Evolutionary conservation across 1,139 yeast genomes (phyloP).

Genomic region (Yamadazyma diospyri): DNA sequence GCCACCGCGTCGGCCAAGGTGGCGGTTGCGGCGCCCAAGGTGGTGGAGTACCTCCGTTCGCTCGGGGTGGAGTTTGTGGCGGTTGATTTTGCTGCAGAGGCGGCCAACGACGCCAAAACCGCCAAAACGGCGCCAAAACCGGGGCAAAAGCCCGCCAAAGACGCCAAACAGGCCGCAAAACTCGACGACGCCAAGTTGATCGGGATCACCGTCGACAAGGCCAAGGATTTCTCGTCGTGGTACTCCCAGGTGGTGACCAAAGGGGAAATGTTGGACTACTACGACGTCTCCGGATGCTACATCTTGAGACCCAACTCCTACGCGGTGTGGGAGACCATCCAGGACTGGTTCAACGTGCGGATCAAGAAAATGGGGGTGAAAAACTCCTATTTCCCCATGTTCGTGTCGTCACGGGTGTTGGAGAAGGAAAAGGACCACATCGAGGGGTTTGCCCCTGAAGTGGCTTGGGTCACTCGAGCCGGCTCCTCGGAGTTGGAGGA

Average conservation of each 20-base stretch:
- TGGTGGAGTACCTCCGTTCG: slow-evolving; percentile 51
- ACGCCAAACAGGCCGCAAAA: slow-evolving; percentile 48
- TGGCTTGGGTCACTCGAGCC: slow-evolving; percentile 98
- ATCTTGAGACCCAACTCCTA: slow-evolving; percentile 96
- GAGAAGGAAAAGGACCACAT: slow-evolving; percentile 98
- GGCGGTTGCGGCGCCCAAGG: slow-evolving; percentile 49
- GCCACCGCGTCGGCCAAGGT: slow-evolving; percentile 59
- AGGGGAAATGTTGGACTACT: slow-evolving; percentile 97
- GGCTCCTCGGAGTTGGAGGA: slow-evolving; percentile 93
- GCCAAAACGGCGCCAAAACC: slow-evolving; percentile 19
- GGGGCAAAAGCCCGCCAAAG: slow-evolving; percentile 24
- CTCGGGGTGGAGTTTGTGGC: slow-evolving; percentile 53
- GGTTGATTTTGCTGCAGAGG: slow-evolving; percentile 58
- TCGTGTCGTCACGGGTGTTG: slow-evolving; percentile 85
- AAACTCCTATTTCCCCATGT: slow-evolving; percentile 98
- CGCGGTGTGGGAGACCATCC: slow-evolving; percentile 92
- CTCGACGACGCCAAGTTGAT: slow-evolving; percentile 88
- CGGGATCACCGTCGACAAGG: slow-evolving; percentile 94
- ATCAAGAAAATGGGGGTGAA: slow-evolving; percentile 89
- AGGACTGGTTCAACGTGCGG: slow-evolving; percentile 73
- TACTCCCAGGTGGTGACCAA: slow-evolving; percentile 92
- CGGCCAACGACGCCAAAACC: slow-evolving; percentile 38
- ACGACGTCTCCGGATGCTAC: slow-evolving; percentile 98
- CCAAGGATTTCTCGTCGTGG: slow-evolving; percentile 93
- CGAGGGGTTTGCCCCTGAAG: slow-evolving; percentile 99